phyloP scores from a whole-genome alignment of 805 yeast species.

The Candida broadrunensis region DNA sequence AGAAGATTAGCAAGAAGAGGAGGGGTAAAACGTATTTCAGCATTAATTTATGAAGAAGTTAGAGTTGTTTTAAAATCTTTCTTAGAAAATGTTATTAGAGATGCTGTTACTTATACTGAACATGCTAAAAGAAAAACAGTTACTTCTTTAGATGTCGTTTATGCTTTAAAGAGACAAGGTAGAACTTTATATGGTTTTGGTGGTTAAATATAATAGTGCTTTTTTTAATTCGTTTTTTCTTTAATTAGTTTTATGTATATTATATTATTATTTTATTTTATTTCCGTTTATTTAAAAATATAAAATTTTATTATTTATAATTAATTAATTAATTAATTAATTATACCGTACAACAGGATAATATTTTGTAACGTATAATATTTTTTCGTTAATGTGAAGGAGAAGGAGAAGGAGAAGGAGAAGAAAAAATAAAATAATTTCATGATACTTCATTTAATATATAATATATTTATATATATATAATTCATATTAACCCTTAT shows the following conservation, averaged over 20 bases:
- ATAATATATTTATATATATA: too few relatives aligned
- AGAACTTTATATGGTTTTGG: constrained; percentile 99
- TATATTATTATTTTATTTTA: too few relatives aligned
- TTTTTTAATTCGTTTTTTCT: too few relatives aligned
- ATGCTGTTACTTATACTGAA: constrained; percentile 98
- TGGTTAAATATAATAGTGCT: constrained; percentile 56
- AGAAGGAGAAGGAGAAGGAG: constrained; percentile 2
- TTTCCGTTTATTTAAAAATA: too few relatives aligned
- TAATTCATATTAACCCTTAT: too few relatives aligned
- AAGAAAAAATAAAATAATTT: too few relatives aligned
- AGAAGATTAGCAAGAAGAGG: constrained; percentile 99
- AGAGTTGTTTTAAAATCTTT: constrained; percentile 94
- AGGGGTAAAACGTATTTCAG: constrained; percentile 99
- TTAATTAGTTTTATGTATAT: constrained; percentile 1
- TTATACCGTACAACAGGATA: too few relatives aligned
- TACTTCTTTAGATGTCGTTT: constrained; percentile 96
- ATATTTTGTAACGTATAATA: too few relatives aligned
- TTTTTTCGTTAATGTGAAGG: not conserved
- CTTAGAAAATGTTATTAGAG: constrained; percentile 97
- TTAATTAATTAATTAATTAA: too few relatives aligned
- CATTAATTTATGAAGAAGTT: constrained; percentile 97
- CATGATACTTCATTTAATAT: not conserved
- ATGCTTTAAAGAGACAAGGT: constrained; percentile 99
- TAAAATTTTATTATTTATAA: too few relatives aligned
- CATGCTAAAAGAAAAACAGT: constrained; percentile 99